phyloP scores from a whole-genome alignment of 352 stramenopile genomes.

The Aphanomyces cochlioides region DNA sequence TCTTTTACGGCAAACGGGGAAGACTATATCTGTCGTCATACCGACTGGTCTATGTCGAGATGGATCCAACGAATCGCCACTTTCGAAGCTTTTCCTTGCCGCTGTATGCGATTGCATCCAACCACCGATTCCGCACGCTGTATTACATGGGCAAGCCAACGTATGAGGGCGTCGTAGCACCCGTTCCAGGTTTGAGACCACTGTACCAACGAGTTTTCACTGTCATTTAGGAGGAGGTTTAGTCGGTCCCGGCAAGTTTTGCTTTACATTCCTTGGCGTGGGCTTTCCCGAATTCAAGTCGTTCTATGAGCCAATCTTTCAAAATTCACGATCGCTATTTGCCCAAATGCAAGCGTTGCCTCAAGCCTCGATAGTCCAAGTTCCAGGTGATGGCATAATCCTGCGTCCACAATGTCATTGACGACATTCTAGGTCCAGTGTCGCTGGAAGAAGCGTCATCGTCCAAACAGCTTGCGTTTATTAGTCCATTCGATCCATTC shows the following conservation, averaged over 20 bases:
- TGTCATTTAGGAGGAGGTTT: conserved; percentile 6
- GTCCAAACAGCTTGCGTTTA: conserved; percentile 11
- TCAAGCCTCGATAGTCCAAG: conserved; percentile 20
- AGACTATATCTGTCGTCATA: conserved; percentile 22
- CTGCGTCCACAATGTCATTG: no score
- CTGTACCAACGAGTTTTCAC: not conserved
- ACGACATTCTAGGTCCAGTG: no score
- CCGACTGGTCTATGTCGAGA: conserved; percentile 20
- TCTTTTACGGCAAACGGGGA: conserved; percentile 16
- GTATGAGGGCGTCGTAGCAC: conserved; percentile 18
- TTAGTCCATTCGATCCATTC: conserved; percentile 9
- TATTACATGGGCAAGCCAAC: not conserved
- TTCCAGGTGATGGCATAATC: conserved; percentile 8
- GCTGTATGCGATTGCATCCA: conserved; percentile 4
- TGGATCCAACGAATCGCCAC: conserved; percentile 22
- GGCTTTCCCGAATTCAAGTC: conserved; percentile 24
- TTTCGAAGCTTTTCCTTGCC: conserved; percentile 26
- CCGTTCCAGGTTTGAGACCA: conserved; percentile 5
- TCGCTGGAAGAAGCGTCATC: no score
- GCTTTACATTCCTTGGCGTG: conserved; percentile 7
- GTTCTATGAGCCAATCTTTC: conserved; percentile 14
- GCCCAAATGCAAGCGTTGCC: not conserved
- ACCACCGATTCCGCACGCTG: conserved; percentile 13
- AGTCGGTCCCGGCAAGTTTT: conserved; percentile 14
- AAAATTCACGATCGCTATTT: not conserved